Evolutionary conservation across 768 basidiomycete genomes (phyloP), one percentile per base, ranked within the genome.

Genomic region (Naganishia friedmannii): DNA sequence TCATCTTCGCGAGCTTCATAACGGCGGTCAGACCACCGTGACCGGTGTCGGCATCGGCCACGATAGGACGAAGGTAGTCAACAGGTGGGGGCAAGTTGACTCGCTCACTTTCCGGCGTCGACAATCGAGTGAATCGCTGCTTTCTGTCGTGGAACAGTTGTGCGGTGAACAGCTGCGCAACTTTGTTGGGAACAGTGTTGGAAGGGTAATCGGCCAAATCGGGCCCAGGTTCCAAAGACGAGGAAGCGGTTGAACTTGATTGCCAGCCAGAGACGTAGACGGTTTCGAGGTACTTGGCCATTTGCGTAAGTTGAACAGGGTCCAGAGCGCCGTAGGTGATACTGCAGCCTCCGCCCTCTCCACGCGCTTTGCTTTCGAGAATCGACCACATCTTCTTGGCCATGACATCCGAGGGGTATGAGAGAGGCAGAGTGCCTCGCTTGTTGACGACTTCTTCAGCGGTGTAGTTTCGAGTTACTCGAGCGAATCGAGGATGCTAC

Each of bases 281-380:
- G 2, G 95, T 97, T 83, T 98, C 96, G 75, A 98, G 89, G 81
- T 97, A 91, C 80, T 84, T 85, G 29, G 95, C 94, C 96, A 99
- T 99, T 83, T 99, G 96, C 0, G 94, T 97, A 58, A 97, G 87
- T 82, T 99, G 96, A 7, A 99, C 93, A 0, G 94, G 92, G 81
- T 99, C 96, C 73, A 99, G 97, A 93, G 94, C 94, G 84, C 96
- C 96, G 78, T 98, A 99, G 72, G 96, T 99, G 80, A 94, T 92
- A 26, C 91, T 93, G 68, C 74, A 75, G 0, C 79, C 79, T 31
- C 79, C 78, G 31, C 78, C 78, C 70, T 79, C 77, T 21, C 80
- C 78, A 53, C 77, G 70, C 10, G 87, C 88, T 79, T 96, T 93
- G 72, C 90, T 84, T 60, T 86, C 84, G 73, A 99, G 86, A 70